phyloP scores from a whole-genome alignment of 169 alveolate species.

The Plasmodium reichenowi region DNA sequence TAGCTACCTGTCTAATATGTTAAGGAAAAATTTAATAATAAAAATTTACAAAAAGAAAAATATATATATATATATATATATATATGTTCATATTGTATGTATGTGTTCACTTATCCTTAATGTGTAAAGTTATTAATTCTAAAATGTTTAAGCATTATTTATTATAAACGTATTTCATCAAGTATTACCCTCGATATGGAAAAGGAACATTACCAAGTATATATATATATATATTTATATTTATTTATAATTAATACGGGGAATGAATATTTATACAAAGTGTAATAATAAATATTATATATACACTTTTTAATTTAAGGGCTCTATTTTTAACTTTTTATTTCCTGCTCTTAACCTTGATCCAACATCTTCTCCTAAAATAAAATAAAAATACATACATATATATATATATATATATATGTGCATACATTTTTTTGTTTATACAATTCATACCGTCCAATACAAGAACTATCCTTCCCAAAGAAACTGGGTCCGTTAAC shows the following conservation, averaged over 20 bases:
- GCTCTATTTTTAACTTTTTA: slow-evolving; percentile 88
- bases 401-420: not conserved
- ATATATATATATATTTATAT: too few relatives aligned
- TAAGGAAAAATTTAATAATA: not conserved
- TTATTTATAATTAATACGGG: too few relatives aligned
- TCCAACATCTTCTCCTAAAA: slow-evolving; percentile 89
- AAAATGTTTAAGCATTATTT: too few relatives aligned
- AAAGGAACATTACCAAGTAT: too few relatives aligned
- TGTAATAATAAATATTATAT: too few relatives aligned
- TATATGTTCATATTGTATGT: too few relatives aligned
- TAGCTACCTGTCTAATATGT: not conserved
- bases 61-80: too few relatives aligned
- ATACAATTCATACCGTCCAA: slow-evolving; percentile 80
- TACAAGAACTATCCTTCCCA: slow-evolving; percentile 89
- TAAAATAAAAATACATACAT: not conserved
- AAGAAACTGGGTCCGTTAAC: slow-evolving; percentile 84
- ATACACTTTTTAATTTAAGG: slow-evolving; percentile 80
- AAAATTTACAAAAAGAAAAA: not conserved
- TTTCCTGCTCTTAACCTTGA: slow-evolving; percentile 90
- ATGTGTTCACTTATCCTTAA: too few relatives aligned
- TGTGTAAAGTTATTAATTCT: too few relatives aligned
- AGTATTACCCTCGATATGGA: too few relatives aligned
- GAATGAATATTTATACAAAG: too few relatives aligned
- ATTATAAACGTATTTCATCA: too few relatives aligned
- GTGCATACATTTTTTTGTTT: not conserved